Evolutionary conservation across 1,139 yeast genomes (phyloP).

Genomic region (Hyphopichia buzzinii): DNA sequence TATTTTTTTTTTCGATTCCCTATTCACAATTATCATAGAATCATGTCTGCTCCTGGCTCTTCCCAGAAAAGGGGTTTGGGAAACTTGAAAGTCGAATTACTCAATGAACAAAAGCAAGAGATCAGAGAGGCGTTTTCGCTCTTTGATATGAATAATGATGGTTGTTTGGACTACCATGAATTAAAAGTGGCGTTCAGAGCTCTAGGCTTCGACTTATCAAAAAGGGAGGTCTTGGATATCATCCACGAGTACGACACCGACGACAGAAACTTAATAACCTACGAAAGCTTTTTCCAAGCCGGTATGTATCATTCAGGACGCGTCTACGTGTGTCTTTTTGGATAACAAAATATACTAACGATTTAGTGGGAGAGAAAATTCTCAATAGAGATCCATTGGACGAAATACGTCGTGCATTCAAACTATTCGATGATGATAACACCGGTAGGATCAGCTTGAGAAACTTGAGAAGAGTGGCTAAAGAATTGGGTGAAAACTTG

Average conservation of each 20-base stretch:
- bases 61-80: slow-evolving; percentile 23
- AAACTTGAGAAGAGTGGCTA: slow-evolving; percentile 84
- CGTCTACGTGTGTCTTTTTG: background rate
- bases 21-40: too few species aligned
- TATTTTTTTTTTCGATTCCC: too few species aligned
- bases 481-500: slow-evolving; percentile 87
- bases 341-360: slow-evolving; percentile 25
- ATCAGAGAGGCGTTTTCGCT: slow-evolving; percentile 90
- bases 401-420: slow-evolving; percentile 88
- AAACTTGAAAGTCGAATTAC: slow-evolving; percentile 57
- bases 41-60: slow-evolving; percentile 12
- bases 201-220: slow-evolving; percentile 82
- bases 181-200: slow-evolving; percentile 91
- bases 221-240: slow-evolving; percentile 76
- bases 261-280: slow-evolving; percentile 68
- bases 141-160: slow-evolving; percentile 92
- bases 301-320: slow-evolving; percentile 39
- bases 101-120: slow-evolving; percentile 90
- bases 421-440: slow-evolving; percentile 81
- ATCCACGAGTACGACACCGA: slow-evolving; percentile 81
- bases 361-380: slow-evolving; percentile 68
- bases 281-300: slow-evolving; percentile 76
- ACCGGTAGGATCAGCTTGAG: slow-evolving; percentile 84
- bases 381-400: slow-evolving; percentile 88
- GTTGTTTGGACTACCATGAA: slow-evolving; percentile 88